Conservation (phyloP, 768 basidiomycete genomes). For the Hysterangium stoloniferum region DNA sequence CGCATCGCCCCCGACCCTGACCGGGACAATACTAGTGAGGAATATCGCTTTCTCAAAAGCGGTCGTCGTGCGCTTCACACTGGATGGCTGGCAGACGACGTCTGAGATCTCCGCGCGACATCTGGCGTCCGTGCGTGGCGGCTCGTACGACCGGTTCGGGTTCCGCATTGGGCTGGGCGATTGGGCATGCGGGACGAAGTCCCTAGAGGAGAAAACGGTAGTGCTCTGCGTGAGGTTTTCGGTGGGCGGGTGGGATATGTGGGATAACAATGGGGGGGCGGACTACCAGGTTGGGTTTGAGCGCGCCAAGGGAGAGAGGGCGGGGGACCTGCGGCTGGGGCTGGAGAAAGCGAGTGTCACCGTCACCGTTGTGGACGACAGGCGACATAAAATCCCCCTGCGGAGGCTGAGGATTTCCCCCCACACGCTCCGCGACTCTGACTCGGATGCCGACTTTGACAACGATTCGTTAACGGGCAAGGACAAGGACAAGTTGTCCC, state of each 20-base stretch:
- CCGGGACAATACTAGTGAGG: constrained; percentile 70
- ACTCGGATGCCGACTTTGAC: too few relatives aligned
- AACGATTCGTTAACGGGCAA: too few relatives aligned
- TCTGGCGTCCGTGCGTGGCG: constrained; percentile 33
- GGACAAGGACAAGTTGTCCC: too few relatives aligned
- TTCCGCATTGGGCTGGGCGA: constrained; percentile 77
- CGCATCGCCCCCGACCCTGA: constrained; percentile 34
- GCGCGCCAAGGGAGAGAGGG: constrained; percentile 26
- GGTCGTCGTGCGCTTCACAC: constrained; percentile 84
- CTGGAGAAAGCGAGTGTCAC: too few relatives aligned
- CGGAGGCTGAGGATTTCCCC: too few relatives aligned
- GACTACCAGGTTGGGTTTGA: constrained; percentile 77
- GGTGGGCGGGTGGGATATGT: constrained; percentile 68
- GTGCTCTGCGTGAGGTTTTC: constrained; percentile 69
- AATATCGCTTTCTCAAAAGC: constrained; percentile 86
- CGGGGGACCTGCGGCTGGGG: too few relatives aligned
- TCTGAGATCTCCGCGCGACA: constrained; percentile 84
- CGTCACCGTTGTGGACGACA: too few relatives aligned
- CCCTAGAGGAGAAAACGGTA: constrained; percentile 71
- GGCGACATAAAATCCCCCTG: too few relatives aligned
- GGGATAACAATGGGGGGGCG: constrained; percentile 82
- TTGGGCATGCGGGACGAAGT: constrained; percentile 50
- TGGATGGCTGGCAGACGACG: constrained; percentile 94
- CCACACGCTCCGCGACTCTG: too few relatives aligned
- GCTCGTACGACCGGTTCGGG: constrained; percentile 59